phyloP scores from a whole-genome alignment of 176 grass and related monocot species.

The Sorghum bicolor region Sorghum_bicolor_NCBIv3 NC_012872.2:68177001-68177500 shows the following conservation, averaged over 20 bases:
- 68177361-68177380: neutral
- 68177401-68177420: neutral
- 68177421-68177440: neutral
- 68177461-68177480: neutral
- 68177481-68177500: constrained; percentile 29
- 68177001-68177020: constrained; percentile 62
- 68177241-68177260: constrained; percentile 21
- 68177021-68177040: constrained; percentile 70
- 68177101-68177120: constrained; percentile 61
- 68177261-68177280: neutral
- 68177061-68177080: constrained; percentile 99
- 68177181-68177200: neutral
- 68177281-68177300: neutral
- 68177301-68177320: constrained; percentile 8
- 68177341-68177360: constrained; percentile 1
- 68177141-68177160: neutral
- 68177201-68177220: neutral
- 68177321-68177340: neutral
- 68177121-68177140: constrained; percentile 41
- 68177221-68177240: neutral
- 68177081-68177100: constrained; percentile 82
- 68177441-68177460: constrained; percentile 34
- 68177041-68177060: constrained; percentile 80
- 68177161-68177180: neutral
- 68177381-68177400: no score